Conservation (phyloP, 345 rosid species). For the Euphorbia pulcherrima region DNA sequence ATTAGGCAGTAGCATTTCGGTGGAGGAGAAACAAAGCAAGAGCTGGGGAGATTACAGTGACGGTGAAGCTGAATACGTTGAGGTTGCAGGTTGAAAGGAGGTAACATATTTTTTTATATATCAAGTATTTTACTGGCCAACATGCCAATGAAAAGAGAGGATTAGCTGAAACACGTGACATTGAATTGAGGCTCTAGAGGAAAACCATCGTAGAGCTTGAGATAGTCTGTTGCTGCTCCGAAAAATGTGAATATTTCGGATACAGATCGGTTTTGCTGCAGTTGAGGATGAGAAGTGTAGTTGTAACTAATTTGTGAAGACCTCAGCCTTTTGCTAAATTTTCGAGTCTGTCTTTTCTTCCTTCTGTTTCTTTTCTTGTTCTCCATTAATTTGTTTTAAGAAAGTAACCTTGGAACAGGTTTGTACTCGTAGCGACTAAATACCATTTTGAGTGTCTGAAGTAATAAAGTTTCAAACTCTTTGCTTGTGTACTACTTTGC, state of each 20-base stretch:
- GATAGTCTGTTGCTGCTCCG: not conserved
- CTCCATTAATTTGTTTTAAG: not conserved
- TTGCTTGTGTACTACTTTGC: conserved; percentile 6
- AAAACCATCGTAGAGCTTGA: not conserved
- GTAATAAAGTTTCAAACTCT: conserved; percentile 15
- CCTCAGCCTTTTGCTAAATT: conserved; percentile 13
- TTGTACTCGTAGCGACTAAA: not conserved
- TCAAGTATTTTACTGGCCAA: not conserved
- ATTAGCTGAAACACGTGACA: not conserved
- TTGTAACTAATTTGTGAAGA: conserved; percentile 11
- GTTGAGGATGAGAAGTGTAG: conserved; percentile 2
- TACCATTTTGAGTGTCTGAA: conserved; percentile 2
- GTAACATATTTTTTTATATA: conserved; percentile 6
- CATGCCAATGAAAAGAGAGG: conserved; percentile 6
- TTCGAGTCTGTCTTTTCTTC: not conserved
- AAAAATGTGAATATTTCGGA: conserved; percentile 19
- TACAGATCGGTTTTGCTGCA: conserved; percentile 17
- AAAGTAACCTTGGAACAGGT: conserved; percentile 12
- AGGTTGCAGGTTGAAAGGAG: conserved; percentile 50
- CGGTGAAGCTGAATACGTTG: conserved; percentile 58
- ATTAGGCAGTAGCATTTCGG: conserved; percentile 26
- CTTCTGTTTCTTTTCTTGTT: not conserved
- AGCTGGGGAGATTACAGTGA: conserved; percentile 88
- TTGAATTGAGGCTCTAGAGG: not conserved
- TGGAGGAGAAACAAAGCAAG: conserved; percentile 47